A percentile compares a stretch with the other conserved stretches of the same genome.
Evolutionary conservation across 306 rosid genomes (phyloP).

Genomic region (Cotoneaster glaucophyllus): DNA sequence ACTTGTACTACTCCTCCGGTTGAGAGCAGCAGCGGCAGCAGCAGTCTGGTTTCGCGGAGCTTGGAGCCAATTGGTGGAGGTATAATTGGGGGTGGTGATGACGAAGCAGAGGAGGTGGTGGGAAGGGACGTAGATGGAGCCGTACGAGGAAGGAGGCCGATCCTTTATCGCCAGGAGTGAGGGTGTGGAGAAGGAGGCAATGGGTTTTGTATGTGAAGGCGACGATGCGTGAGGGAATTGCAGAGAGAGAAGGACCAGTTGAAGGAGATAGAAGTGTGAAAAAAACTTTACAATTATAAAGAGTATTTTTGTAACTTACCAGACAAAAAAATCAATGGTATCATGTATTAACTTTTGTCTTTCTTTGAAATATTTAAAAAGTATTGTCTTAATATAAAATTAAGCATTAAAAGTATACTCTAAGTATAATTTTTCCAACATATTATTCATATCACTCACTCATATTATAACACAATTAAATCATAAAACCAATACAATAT

Average conservation of each 20-base stretch:
- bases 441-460: too few species aligned
- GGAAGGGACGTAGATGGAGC: slow-evolving; percentile 75
- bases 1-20: slow-evolving; percentile 13
- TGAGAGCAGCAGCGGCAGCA: neutral
- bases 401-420: too few species aligned
- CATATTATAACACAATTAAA: too few species aligned
- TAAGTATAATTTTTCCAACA: too few species aligned
- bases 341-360: too few species aligned
- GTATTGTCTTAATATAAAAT: too few species aligned
- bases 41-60: slow-evolving; percentile 17
- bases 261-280: too few species aligned
- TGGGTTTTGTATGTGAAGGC: slow-evolving; percentile 20
- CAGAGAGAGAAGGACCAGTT: neutral
- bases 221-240: slow-evolving; percentile 6
- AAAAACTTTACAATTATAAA: too few species aligned
- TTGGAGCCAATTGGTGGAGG: slow-evolving; percentile 35
- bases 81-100: slow-evolving; percentile 25
- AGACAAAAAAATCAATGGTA: too few species aligned
- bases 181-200: slow-evolving; percentile 46
- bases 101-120: slow-evolving; percentile 76
- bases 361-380: too few species aligned
- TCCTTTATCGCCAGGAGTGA: slow-evolving; percentile 60
- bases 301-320: too few species aligned
- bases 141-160: slow-evolving; percentile 64
- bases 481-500: too few species aligned